Evolutionary conservation across 805 yeast species (phyloP), one percentile per base, ranked within the genome.

Genomic region (Starmerella khaoyaiensis): DNA sequence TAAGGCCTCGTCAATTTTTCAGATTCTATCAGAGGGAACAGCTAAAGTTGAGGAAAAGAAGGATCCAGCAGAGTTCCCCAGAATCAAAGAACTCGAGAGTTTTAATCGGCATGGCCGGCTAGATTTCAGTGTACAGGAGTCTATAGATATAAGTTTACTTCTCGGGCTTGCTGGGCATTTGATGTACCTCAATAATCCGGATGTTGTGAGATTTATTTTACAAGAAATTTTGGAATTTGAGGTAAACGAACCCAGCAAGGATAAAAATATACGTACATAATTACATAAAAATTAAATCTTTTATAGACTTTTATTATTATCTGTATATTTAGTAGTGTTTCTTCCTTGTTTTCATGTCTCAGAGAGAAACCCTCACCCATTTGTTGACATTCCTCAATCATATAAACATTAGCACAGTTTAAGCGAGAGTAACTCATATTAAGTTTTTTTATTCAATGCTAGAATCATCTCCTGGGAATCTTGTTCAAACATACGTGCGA

Each of bases 81-180:
- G 28, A 12, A 14, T 38, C 27, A 4, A 57, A 16, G 53, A 65
- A 16, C 51, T 83, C 35, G 51, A 59, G 2, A 23, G 51, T 54
- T 60, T 79, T 40, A 87, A 87, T 48, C 65, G 70, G 30, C 69
- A 71, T 16, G 94, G 94, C 0, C 64, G 96, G 36, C 64, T 87
- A 1, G 98, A 87, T 56, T 83, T 79, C 55, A 67, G 76, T 3
- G 60, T 87, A 18, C 82, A 82, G 3, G 79, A 76, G 53, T 81
- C 87, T 8, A 65, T 77, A 17, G 94, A 84, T 49, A 68, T 84
- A 16, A 79, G 93, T 21, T 57, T 83, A 24, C 65, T 87, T 9
- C 71, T 83, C 3, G 90, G 94, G 0, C 61, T 84, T 3, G 80
- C 79, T 40, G 83, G 94, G 0, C 98, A 87, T 57, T 74, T 81